Evolutionary conservation across 768 basidiomycete species (phyloP), one percentile per base, ranked within the genome.

Genomic region (Suillus cothurnatus): DNA sequence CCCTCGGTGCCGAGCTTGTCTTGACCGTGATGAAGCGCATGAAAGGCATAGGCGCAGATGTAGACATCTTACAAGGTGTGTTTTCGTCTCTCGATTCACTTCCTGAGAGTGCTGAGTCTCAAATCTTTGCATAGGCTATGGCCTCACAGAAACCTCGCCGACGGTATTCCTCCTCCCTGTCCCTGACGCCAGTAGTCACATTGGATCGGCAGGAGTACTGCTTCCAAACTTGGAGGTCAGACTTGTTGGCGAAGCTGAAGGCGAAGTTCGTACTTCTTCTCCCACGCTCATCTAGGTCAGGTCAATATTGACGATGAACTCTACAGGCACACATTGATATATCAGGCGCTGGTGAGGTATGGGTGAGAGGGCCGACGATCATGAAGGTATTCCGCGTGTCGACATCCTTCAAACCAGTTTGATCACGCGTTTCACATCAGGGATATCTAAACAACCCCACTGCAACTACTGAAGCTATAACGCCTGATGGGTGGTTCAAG

Each of bases 101-200:
- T 59, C 19, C 5, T 7, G 19, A 38, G 38, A 58, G n/a, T 21
- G 17, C 14, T 17, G 32, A 11, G 36, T 56, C 45, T 61, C 36
- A 57, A 3, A 34, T 61, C 43, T 69, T 43, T 59, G 50, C 17
- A 56, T 68, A 88, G 91, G 89, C 1, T 93, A 88, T 64, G 91
- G 94, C 32, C 81, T 94, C 23, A 94, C 93, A 1, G 94, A 95
- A 76, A 94, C 92, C 1, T 90, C 92, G 0, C 92, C 92, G 0
- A 87, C 88, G 0, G 82, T 87, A 0, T 86, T 88, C 67, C 67
- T 90, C 3, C 80, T 91, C 9, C 80, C 85, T 1, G 58, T 73
- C 0, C 71, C 80, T 3, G 78, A 85, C 23, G 76, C 78, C 1
- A 65, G 76, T 15, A 73, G 80, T 21, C 90, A 88, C 68, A 73